Evolutionary conservation across 192 early-diverging fungal genomes (phyloP).

Genomic region (Podila verticillata): DNA sequence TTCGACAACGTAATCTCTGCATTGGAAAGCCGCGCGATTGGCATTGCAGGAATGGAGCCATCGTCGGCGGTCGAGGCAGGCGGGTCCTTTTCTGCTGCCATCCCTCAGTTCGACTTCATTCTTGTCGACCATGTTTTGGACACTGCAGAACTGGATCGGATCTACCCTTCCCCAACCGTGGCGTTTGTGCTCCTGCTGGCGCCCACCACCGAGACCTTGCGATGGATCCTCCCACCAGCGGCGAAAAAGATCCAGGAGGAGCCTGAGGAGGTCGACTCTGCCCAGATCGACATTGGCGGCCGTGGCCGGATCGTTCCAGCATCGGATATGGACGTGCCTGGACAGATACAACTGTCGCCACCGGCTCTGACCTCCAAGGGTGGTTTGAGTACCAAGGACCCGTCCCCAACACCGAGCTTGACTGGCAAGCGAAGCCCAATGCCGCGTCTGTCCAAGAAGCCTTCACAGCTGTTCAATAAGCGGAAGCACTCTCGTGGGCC

Average conservation of each 20-base stretch:
- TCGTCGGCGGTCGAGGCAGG: not conserved
- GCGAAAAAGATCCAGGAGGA: not conserved
- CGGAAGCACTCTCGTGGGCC: slow-evolving; percentile 26
- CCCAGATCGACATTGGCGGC: not conserved
- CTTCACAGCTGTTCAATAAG: slow-evolving; percentile 43
- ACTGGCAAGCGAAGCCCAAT: not conserved
- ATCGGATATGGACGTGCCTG: not conserved
- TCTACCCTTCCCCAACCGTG: slow-evolving; percentile 21
- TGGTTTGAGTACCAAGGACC: not conserved
- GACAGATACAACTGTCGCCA: not conserved
- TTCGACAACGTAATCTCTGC: slow-evolving; percentile 23
- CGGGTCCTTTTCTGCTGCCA: not conserved
- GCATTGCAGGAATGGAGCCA: not conserved
- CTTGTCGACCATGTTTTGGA: slow-evolving; percentile 40
- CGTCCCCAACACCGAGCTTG: not conserved
- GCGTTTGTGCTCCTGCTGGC: slow-evolving; percentile 26
- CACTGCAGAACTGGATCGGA: slow-evolving; percentile 30
- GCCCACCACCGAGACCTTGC: slow-evolving; percentile 32
- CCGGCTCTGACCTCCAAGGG: not conserved
- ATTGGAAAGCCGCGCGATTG: slow-evolving; percentile 19
- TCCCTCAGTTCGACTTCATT: slow-evolving; percentile 26
- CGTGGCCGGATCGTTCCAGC: not conserved
- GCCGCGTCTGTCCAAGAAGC: not conserved
- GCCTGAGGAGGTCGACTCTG: not conserved
- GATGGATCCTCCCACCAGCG: slow-evolving; percentile 41